phyloP scores from a whole-genome alignment of 768 basidiomycete species.

The Pleurotus pulmonarius region DNA sequence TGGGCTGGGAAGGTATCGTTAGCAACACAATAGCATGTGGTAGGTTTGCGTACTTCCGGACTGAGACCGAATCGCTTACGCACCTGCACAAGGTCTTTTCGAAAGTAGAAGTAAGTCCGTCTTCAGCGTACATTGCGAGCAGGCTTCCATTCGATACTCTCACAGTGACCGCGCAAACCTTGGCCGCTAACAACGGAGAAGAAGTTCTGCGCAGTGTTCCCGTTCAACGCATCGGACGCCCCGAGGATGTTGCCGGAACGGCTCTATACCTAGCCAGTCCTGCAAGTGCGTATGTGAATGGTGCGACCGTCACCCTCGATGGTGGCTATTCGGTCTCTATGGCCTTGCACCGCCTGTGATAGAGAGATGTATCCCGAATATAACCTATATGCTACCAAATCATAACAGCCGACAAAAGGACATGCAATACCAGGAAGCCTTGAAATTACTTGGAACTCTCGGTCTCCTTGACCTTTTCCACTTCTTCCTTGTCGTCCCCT shows the following conservation, averaged over 20 bases:
- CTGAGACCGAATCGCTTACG: not conserved
- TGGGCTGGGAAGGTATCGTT: conserved; percentile 54
- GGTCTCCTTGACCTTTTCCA: conserved; percentile 10
- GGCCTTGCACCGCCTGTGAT: conserved; percentile 13
- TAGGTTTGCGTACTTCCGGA: not conserved
- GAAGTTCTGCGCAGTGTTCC: conserved; percentile 41
- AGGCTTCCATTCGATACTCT: not conserved
- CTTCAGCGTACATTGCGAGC: not conserved
- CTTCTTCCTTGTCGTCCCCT: conserved; percentile 11
- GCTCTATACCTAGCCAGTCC: conserved; percentile 58
- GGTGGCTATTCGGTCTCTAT: conserved; percentile 50
- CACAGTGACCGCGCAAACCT: conserved; percentile 52
- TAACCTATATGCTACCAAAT: no score
- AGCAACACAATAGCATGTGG: conserved; percentile 65
- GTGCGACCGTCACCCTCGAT: conserved; percentile 59
- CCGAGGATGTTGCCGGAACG: conserved; percentile 63
- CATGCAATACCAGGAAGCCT: no score
- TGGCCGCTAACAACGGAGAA: conserved; percentile 39
- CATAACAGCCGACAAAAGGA: no score
- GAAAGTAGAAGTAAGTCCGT: conserved; percentile 34
- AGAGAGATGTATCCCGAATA: no score
- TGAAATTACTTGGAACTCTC: not conserved
- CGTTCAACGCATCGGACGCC: conserved; percentile 50
- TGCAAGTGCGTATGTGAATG: conserved; percentile 61
- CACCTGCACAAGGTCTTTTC: conserved; percentile 22